Conservation (phyloP, 2,329 filamentous ascomycete species). For the Coleophoma cylindrospora region DNA sequence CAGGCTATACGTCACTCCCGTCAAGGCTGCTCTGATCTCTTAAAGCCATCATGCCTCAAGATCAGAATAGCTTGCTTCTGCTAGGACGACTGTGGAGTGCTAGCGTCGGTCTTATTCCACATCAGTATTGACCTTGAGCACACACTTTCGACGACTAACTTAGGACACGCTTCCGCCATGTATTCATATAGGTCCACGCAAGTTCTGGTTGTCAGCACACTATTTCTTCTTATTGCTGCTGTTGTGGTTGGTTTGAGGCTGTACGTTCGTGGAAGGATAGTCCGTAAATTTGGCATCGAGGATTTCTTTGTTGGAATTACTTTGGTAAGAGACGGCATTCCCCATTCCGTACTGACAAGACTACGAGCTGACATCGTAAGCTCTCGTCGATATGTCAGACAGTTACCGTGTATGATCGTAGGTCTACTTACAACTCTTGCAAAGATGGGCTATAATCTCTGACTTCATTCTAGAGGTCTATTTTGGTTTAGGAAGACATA, state of each 20-base stretch:
- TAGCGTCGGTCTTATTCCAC: no score
- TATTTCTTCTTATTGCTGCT: background rate
- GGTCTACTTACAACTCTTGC: background rate
- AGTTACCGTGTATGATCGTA: background rate
- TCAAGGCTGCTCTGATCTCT: no score
- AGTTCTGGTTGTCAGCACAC: background rate
- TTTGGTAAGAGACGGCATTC: background rate
- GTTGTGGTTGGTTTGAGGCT: background rate
- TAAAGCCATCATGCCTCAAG: no score
- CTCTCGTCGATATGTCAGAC: background rate
- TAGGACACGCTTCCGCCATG: background rate
- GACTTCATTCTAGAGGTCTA: background rate
- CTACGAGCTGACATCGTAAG: background rate
- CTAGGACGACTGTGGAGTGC: no score
- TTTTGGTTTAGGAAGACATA: background rate
- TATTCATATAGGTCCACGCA: background rate
- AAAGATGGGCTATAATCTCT: background rate
- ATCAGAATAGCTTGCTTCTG: no score
- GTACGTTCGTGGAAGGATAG: background rate
- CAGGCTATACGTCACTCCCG: no score
- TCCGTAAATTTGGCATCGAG: background rate
- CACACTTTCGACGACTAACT: no score
- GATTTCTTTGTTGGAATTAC: background rate
- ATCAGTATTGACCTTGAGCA: no score
- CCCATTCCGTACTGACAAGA: background rate